Evolutionary conservation across 1,284 basidiomycete genomes (phyloP).

Genomic region (Gymnopus androsaceus): DNA sequence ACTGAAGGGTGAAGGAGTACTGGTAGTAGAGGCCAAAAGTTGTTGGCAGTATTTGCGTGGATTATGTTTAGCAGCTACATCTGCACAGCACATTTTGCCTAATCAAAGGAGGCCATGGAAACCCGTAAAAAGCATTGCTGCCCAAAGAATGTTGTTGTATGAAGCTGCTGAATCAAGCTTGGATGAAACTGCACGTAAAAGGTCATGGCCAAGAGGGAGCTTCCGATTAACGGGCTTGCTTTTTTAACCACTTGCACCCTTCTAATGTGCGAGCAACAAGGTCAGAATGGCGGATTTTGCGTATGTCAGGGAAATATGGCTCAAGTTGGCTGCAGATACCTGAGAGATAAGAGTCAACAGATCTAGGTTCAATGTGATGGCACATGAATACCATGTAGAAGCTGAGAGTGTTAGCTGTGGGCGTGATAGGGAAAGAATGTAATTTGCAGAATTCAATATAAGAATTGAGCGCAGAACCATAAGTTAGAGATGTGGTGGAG

Average conservation of each 20-base stretch:
- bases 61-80: too few species aligned
- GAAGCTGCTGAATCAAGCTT: too few species aligned
- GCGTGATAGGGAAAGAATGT: slow-evolving; percentile 33
- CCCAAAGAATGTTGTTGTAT: too few species aligned
- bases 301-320: slow-evolving; percentile 24
- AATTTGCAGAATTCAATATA: slow-evolving; percentile 30
- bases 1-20: too few species aligned
- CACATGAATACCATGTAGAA: slow-evolving; percentile 31
- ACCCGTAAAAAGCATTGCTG: too few species aligned
- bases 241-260: not conserved
- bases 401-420: slow-evolving; percentile 31
- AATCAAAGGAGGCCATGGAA: too few species aligned
- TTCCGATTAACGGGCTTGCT: not conserved
- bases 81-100: too few species aligned
- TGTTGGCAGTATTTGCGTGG: too few species aligned
- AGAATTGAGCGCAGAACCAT: slow-evolving; percentile 30
- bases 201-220: not conserved
- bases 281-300: not conserved
- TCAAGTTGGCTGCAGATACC: slow-evolving; percentile 29
- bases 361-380: slow-evolving; percentile 23
- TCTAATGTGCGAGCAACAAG: slow-evolving; percentile 27
- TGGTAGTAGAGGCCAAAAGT: too few species aligned
- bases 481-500: slow-evolving; percentile 15
- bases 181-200: too few species aligned
- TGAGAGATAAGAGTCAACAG: slow-evolving; percentile 30